Percentiles rank a stretch among this genome's conserved stretches.
phyloP scores from a whole-genome alignment of 768 basidiomycete species.

The Boletus reticulatus region DNA sequence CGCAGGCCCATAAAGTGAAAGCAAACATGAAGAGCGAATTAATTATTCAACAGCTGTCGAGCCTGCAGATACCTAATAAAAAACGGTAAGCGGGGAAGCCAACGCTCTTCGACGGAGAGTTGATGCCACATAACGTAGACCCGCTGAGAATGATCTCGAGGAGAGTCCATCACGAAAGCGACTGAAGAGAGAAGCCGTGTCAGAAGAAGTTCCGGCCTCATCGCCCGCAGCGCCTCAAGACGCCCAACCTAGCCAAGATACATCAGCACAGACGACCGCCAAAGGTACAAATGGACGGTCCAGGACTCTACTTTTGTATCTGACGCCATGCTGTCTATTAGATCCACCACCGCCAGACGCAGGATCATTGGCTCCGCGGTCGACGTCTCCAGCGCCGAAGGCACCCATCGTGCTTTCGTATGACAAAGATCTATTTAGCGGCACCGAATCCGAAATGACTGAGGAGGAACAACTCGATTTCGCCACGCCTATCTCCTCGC shows the following conservation, averaged over 20 bases:
- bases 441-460: slow-evolving; percentile 24
- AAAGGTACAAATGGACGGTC: neutral
- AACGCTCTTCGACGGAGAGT: neutral
- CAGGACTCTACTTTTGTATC: neutral
- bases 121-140: slow-evolving; percentile 1
- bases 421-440: slow-evolving; percentile 13
- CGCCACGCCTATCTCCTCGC: slow-evolving; percentile 24
- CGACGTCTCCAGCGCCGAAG: neutral
- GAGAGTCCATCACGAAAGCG: slow-evolving; percentile 18
- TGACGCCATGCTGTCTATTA: neutral
- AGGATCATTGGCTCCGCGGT: neutral
- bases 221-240: neutral
- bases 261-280: neutral
- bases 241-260: neutral
- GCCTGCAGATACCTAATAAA: slow-evolving; percentile 8
- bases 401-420: neutral
- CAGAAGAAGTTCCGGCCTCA: neutral
- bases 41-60: slow-evolving; percentile 23
- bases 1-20: slow-evolving; percentile 21
- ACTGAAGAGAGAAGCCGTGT: neutral
- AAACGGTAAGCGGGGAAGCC: slow-evolving; percentile 7
- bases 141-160: slow-evolving; percentile 2
- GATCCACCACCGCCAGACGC: neutral
- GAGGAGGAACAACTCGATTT: slow-evolving; percentile 18
- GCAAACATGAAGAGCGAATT: slow-evolving; percentile 27